A percentile compares a stretch with the other conserved stretches of the same genome.
phyloP scores from a whole-genome alignment of 2,329 filamentous ascomycete genomes.

The Teratosphaeria nubilosa region DNA sequence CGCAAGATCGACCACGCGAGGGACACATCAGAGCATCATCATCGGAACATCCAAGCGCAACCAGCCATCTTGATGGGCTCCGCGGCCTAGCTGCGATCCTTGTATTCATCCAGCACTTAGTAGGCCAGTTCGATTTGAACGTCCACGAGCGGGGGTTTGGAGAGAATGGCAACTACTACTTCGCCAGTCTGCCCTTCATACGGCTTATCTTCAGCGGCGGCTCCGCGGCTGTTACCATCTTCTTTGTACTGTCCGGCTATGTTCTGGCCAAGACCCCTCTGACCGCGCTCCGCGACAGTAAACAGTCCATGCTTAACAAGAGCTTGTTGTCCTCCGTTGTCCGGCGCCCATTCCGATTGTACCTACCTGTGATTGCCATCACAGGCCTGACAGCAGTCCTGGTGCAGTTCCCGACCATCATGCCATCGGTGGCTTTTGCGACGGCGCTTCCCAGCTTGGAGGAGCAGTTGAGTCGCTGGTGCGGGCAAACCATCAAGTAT shows the following conservation, averaged over 20 bases:
- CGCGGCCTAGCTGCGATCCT: not conserved
- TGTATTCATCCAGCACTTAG: not conserved
- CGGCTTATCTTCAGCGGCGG: conserved; percentile 52
- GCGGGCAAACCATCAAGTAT: not conserved
- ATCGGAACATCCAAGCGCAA: not conserved
- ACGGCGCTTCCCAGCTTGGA: not conserved
- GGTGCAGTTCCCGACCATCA: not conserved
- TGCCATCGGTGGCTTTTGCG: not conserved
- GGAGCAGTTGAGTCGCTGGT: not conserved
- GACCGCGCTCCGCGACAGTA: conserved; percentile 32
- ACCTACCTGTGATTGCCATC: conserved; percentile 43
- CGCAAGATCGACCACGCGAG: not conserved
- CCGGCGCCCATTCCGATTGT: conserved; percentile 41
- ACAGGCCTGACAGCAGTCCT: conserved; percentile 22
- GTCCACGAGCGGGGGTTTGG: conserved; percentile 34
- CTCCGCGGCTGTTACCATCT: conserved; percentile 46
- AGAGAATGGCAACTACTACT: conserved; percentile 38
- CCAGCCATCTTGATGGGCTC: not conserved
- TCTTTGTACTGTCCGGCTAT: conserved; percentile 45
- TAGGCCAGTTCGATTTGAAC: not conserved
- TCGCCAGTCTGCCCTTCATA: conserved; percentile 47
- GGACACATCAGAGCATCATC: not conserved
- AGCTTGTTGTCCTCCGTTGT: conserved; percentile 40
- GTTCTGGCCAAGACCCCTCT: conserved; percentile 41
- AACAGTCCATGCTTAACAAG: conserved; percentile 30